Percentiles rank a stretch among this genome's conserved stretches.
These are phyloP conservation scores for Chenopodium album DNA, from an alignment of 148 eudicot species.

Conservation along the genomic window DNA sequence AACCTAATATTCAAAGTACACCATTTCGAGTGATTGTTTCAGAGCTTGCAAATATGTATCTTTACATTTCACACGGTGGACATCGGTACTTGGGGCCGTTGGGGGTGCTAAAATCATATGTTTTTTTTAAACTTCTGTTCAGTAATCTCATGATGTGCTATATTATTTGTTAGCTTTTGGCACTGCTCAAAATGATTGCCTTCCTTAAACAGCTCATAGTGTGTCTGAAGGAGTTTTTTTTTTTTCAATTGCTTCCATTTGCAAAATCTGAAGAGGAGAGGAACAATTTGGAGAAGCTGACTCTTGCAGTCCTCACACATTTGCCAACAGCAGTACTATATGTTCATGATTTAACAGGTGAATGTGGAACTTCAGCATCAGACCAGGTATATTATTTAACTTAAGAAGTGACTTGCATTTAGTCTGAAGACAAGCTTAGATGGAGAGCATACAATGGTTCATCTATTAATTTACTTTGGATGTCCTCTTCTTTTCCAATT, in stretches of 20 bases:
- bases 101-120: not conserved
- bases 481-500: not conserved
- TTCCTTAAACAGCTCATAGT: not conserved
- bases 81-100: not conserved
- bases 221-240: not conserved
- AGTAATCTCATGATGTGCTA: conserved; percentile 5
- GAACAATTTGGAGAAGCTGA: conserved; percentile 93
- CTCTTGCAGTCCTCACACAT: conserved; percentile 95
- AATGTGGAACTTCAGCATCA: conserved; percentile 90
- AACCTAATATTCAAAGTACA: not conserved
- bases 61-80: not conserved
- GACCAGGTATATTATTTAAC: conserved; percentile 62
- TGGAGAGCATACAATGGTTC: not conserved
- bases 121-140: not conserved
- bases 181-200: not conserved
- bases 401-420: not conserved
- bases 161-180: not conserved
- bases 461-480: not conserved
- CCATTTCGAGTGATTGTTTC: not conserved
- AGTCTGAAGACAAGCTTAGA: not conserved
- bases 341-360: conserved; percentile 97
- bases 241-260: conserved; percentile 7
- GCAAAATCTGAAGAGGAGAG: conserved; percentile 65
- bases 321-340: conserved; percentile 93
- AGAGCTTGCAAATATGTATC: not conserved